Base-by-base conservation (phyloP, 2,329 filamentous ascomycete species). In the Pestalotiopsis sp. region DNA sequence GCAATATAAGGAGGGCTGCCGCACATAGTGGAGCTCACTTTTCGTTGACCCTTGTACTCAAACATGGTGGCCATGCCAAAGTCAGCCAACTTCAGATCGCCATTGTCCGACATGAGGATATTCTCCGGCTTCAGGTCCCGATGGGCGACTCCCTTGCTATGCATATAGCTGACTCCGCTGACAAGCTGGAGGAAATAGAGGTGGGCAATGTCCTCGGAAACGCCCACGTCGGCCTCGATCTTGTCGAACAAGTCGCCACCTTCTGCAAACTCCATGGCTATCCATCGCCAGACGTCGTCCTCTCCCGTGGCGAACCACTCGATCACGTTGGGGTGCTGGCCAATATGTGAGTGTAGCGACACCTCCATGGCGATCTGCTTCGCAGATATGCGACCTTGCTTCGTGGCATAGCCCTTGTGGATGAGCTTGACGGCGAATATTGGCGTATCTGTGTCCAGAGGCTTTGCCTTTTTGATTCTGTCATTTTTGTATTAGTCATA, bases 401-500 rank as follows among this genome's bases (percentile, higher is more conserved):
- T 92, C 74, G 93, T 88, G 68, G 96, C 97, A 80, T 98, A 97
- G 71, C 92, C 92, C 82, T 99, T 99, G 83, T 99, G 95, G 78
- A 99, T 98, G 81, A 99, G 93, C 80, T 99, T 99, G 80, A 99
- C 94, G 14, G 97, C 96, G 78, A 99, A 98, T 68, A 99, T 84
- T 38, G 95, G 95, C 30, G 83, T 86, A 30, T 88, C 82, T 1
- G 86, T 80, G 71, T 92, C 86, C 26, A 91, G 83, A 7, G 95
- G 95, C 60, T 91, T 89, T 38, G 95, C 96, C 82, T 98, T 98
- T 78, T 97, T 97, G 76, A 98, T 96, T 69, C 94, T 95, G 79
- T 67, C 60, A 67, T 65, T 59, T 40, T 40, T 22, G 9, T 67
- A 70, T 57, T 73, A 75, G 69, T 67, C 69, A 26, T 17, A 10